These are phyloP conservation scores for Aspergillus baeticus DNA, from an alignment of 495 filamentous ascomycete genomes.

Conservation along the genomic window DNA sequence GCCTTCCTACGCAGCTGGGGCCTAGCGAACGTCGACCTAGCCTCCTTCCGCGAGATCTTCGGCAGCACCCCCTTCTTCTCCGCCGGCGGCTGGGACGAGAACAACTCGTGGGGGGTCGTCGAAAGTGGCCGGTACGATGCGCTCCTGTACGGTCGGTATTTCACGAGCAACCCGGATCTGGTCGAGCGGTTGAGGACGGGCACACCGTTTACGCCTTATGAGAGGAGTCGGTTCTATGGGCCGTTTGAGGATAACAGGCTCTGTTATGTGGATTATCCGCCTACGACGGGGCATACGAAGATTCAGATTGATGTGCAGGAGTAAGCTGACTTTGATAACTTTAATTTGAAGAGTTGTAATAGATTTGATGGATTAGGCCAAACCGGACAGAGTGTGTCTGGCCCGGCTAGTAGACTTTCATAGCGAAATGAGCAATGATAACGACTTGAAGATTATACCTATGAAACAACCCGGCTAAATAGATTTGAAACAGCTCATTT, in stretches of 20 bases:
- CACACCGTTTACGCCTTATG: slow-evolving; percentile 17
- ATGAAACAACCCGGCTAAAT: too few species aligned
- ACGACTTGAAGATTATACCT: too few species aligned
- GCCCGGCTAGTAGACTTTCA: too few species aligned
- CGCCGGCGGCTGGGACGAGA: slow-evolving; percentile 47
- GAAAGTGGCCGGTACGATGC: slow-evolving; percentile 44
- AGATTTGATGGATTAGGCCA: too few species aligned
- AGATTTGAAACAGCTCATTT: too few species aligned
- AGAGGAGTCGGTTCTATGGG: slow-evolving; percentile 25
- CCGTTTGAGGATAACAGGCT: slow-evolving; percentile 35
- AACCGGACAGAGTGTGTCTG: too few species aligned
- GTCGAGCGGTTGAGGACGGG: slow-evolving; percentile 18
- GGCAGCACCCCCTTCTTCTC: slow-evolving; percentile 48
- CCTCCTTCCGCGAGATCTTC: slow-evolving; percentile 43
- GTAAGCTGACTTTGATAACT: background rate
- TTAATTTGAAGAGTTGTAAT: too few species aligned
- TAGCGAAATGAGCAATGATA: too few species aligned
- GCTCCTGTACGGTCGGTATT: slow-evolving; percentile 22
- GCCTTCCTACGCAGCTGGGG: slow-evolving; percentile 44
- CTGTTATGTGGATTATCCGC: slow-evolving; percentile 32
- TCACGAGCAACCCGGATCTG: slow-evolving; percentile 27
- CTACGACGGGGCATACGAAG: slow-evolving; percentile 6
- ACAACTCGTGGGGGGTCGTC: slow-evolving; percentile 44
- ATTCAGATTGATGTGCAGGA: background rate
- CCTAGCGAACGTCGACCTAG: slow-evolving; percentile 36